Base-by-base conservation (phyloP, 345 rosid species). In the Eucalyptus sp. region DNA sequence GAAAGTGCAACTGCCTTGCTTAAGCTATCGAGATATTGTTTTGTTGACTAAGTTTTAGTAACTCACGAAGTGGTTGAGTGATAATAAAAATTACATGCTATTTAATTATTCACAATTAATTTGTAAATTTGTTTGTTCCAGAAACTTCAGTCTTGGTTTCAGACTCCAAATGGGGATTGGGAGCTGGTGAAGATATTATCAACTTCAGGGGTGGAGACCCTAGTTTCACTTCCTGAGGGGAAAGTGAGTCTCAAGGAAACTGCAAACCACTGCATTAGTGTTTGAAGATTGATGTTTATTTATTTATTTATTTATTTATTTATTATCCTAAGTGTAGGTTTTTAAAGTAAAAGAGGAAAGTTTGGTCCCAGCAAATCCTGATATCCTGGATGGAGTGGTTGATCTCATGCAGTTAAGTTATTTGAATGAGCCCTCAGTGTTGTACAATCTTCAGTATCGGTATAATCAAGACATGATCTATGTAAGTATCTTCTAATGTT, bases 341-440 rank as follows among this genome's bases (percentile, higher is more conserved):
- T 68, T 94, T 79, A 94, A 93, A 92, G 96, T 96, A 79, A 93
- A 92, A 93, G 93, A 95, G 86, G 98, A 96, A 90, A 91, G 91
- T 91, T 93, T 98, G 89, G 93, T 98, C 79, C 94, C 97, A 43
- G 99, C 98, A 92, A 98, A 98, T 94, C 99, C 99, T 62, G 99
- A 96, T 92, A 98, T 98, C 89, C 99, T 98, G 93, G 98, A 97
- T 93, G 99, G 99, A 43, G 98, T 98, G 50, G 99, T 95, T 89
- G 99, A 98, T 93, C 97, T 98, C 88, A 96, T 98, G 99, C 99
- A 98, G 91, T 96, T 98, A 89, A 98, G 99, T 93, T 98, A 94
- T 94, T 95, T 98, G 90, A 97, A 96, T 92, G 99, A 98, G 94
- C 99, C 99, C 60, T 94, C 99, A 10, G 99, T 98, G 80, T 90